Evolutionary conservation across 208 protist genomes (phyloP).

Genomic region (Novymonas esmeraldas): DNA sequence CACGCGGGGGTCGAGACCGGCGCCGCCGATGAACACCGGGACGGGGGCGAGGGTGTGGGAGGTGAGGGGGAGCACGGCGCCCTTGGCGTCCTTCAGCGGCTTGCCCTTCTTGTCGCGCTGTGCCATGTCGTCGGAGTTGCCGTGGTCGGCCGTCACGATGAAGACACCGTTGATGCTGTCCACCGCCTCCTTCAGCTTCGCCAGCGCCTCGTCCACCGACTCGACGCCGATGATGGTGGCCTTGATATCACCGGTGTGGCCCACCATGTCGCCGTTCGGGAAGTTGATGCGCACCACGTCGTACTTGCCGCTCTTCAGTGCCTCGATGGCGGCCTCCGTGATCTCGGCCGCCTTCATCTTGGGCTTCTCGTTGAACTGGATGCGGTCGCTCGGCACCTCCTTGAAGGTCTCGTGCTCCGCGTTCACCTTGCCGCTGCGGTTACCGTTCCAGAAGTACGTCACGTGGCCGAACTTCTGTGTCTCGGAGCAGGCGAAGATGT

Average conservation of each 20-base stretch:
- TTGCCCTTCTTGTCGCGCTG: constrained; percentile 94
- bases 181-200: constrained; percentile 82
- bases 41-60: constrained; percentile 94
- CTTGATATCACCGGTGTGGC: constrained; percentile 93
- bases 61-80: constrained; percentile 85
- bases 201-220: constrained; percentile 86
- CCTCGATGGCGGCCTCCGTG: constrained; percentile 88
- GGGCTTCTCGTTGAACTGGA: constrained; percentile 95
- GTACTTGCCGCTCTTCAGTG: constrained; percentile 90
- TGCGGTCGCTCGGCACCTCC: constrained; percentile 89
- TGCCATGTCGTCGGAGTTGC: constrained; percentile 96
- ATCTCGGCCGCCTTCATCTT: constrained; percentile 95
- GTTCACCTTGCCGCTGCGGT: constrained; percentile 93
- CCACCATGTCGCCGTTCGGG: constrained; percentile 97
- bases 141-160: constrained; percentile 95
- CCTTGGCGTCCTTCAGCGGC: constrained; percentile 65
- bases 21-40: constrained; percentile 91
- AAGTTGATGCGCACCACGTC: constrained; percentile 95
- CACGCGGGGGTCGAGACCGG: constrained; percentile 78
- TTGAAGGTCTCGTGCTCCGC: constrained; percentile 90
- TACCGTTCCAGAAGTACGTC: constrained; percentile 98
- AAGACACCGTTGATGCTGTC: constrained; percentile 86
- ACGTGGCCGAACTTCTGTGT: constrained; percentile 98
- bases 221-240: constrained; percentile 84
- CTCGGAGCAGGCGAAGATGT: constrained; percentile 94